Base-by-base conservation (phyloP, 768 basidiomycete species). In the Neoboletus brunneissimus region DNA sequence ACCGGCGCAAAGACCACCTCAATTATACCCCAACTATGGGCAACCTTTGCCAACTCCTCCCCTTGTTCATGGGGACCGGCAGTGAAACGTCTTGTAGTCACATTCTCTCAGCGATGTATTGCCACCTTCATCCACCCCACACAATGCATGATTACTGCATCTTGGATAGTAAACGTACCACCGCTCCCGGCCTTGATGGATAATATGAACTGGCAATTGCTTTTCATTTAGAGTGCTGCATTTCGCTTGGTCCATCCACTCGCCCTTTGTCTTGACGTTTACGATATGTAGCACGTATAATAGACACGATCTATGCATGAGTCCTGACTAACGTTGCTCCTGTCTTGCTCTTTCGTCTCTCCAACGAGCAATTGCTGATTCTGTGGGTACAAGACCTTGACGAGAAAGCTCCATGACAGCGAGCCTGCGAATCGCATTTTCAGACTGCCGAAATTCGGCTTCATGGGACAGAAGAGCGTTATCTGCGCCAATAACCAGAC, bases 361-460 rank as follows among this genome's bases (percentile, higher is more conserved):
- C 92, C 92, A 95, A 68, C 83, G 85, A 32, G 83, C 77, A 32
- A 94, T 94, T 59, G 89, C 91, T 10, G 88, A 84, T 71, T 95
- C 92, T 8, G 91, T 93, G 2, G 84, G 83, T 51, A 94, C 80
- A 43, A 89, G 75, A 25, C 92, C 92, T 57, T 82, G 82, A 38
- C 83, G 79, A 18, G 87, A 84, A 46, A 95, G 79, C 53, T 91
- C 90, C 34, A 86, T 75, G 41, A 88, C 79, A 11, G 92, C 92
- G 68, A 89, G 79, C 50, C 82, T 79, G 37, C 92, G 84, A 38
- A 94, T 72, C 15, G 77, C 72, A 59, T 87, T 84, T 67, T 94
- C 91, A 54, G 83, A 79, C 56, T 76, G 72, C 29, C 92, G 83
- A 61, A 87, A 77, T 45, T 78, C 72, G 43, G 78, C 78, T 73